Conservation (phyloP, 2,329 filamentous ascomycete species). For the Fusarium tjaetaba region DNA sequence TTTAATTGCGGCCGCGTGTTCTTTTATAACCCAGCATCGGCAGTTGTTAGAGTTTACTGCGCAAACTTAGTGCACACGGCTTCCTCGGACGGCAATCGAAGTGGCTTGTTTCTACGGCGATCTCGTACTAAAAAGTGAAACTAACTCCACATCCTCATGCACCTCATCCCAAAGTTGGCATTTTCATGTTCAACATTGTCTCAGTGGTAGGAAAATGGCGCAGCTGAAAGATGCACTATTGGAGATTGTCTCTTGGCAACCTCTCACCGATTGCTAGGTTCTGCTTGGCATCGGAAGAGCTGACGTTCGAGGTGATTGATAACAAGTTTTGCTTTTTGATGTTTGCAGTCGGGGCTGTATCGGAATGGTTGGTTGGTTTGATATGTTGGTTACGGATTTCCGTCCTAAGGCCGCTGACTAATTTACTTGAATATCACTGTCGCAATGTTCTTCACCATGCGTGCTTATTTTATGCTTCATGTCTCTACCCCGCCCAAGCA, state of each 20-base stretch:
- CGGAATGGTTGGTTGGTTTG: not conserved
- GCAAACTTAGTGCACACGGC: not conserved
- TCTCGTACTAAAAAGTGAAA: not conserved
- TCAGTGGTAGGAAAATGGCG: not conserved
- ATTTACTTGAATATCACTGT: too few relatives aligned
- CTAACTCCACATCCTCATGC: not conserved
- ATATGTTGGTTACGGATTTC: not conserved
- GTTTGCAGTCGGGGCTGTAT: not conserved
- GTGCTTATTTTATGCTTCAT: not conserved
- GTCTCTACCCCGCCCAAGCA: not conserved
- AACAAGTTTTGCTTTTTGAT: too few relatives aligned
- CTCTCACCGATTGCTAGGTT: not conserved
- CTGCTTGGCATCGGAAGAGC: not conserved
- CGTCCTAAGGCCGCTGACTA: not conserved
- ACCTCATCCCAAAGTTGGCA: not conserved
- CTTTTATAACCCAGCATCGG: not conserved
- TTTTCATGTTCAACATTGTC: not conserved
- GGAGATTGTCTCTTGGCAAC: not conserved
- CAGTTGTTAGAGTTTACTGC: not conserved
- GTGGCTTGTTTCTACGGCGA: not conserved
- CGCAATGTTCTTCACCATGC: not conserved
- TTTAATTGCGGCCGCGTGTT: not conserved
- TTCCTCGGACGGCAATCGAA: not conserved
- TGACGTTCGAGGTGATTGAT: accelerated
- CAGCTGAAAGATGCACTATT: not conserved